Evolutionary conservation across 257 asterid species (phyloP), one percentile per base, ranked within the genome.

Genomic region (Craterostigma plantagineum): DNA sequence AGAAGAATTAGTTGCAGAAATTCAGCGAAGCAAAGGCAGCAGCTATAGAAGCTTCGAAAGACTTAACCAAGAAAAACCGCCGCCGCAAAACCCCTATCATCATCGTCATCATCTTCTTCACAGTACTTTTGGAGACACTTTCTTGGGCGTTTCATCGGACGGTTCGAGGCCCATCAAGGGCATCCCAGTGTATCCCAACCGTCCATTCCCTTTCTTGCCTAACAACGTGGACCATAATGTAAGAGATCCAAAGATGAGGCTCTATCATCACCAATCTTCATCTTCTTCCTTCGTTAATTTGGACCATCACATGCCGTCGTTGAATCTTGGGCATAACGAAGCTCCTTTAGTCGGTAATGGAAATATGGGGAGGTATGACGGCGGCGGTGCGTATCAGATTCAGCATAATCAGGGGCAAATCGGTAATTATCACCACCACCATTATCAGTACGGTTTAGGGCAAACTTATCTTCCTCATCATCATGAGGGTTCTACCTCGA

Each of bases 221-320:
- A 23, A 5, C 11, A n/a, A 23, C 14, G 14, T 45, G 36, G 49
- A 45, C 35, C 46, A 35, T 35, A 3, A 3, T 7, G 6, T 2
- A 2, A 48, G 36, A 4, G 52, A 48, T 34, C 52, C 73, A 0
- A 72, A 55, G 69, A 49, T 65, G 71, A 48, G 71, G 2, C 60
- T 57, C 66, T 54, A n/a, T 14, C 14, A 8, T 12, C 30, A n/a
- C n/a, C 7, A 63, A 34, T n/a, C 55, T 12, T 48, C 43, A 38
- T 63, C 60, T 34, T 67, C 58, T 11, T 15, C n/a, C n/a, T n/a
- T n/a, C n/a, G n/a, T n/a, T n/a, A n/a, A n/a, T n/a, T n/a, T n/a
- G n/a, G n/a, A 69, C 41, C 69, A 60, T 30, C 70, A 58, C 10
- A 47, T 62, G 66, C 70, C 73, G 14, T 27, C 68, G 59, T 55